These are phyloP conservation scores for Corylus americana DNA, from an alignment of 306 rosid genomes.

Conservation along the genomic window DNA sequence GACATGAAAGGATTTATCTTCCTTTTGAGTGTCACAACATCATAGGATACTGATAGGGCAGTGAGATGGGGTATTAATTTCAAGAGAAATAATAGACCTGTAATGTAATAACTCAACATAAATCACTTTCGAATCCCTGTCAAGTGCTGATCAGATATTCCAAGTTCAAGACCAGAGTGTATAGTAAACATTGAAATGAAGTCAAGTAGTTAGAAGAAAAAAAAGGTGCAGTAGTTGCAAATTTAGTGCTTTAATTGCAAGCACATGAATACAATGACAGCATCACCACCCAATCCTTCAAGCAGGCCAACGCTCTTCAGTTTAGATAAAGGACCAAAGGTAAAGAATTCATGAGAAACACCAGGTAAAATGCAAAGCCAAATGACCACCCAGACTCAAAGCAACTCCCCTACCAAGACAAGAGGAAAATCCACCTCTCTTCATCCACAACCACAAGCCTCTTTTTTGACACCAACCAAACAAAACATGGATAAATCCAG, in stretches of 20 bases:
- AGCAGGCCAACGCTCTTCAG: conserved; percentile 24
- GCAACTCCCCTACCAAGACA: conserved; percentile 40
- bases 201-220: conserved; percentile 21
- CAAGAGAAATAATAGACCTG: not conserved
- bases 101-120: not conserved
- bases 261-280: conserved; percentile 56
- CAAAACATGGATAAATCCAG: conserved; percentile 42
- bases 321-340: conserved; percentile 40
- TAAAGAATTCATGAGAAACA: conserved; percentile 40
- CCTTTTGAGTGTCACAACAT: conserved; percentile 19
- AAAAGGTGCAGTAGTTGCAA: conserved; percentile 34
- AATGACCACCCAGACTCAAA: conserved; percentile 39
- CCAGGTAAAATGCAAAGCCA: conserved; percentile 32
- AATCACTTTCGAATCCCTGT: conserved; percentile 14
- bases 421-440: conserved; percentile 40
- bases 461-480: conserved; percentile 39
- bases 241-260: conserved; percentile 41
- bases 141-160: conserved; percentile 16
- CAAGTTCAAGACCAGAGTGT: conserved; percentile 26
- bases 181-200: conserved; percentile 26
- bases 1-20: conserved; percentile 20
- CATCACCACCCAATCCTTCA: conserved; percentile 42
- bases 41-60: not conserved
- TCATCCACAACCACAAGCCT: conserved; percentile 47
- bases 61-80: no score